Evolutionary conservation across 176 grass and related monocot genomes (phyloP), one percentile per base, ranked within the genome.

Genomic region (Oryza officinalis): DNA sequence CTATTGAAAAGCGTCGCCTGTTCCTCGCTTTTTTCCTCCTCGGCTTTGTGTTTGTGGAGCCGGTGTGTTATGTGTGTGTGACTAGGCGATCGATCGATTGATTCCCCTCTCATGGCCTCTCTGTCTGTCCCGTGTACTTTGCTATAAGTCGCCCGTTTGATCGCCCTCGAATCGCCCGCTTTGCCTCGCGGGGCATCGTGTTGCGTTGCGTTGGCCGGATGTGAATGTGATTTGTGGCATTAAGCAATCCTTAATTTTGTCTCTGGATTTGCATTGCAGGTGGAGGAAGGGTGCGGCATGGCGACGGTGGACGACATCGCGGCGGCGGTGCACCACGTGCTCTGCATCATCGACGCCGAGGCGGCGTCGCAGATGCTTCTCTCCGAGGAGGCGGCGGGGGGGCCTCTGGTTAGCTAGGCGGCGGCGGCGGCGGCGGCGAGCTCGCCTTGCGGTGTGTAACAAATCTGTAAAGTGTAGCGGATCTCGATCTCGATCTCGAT

Each of bases 211-310:
- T 22, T 13, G 70, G 57, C 69, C 18, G 27, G 57, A 12, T 30
- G 60, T 27, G 57, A 10, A 8, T 30, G 38, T 43, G 44, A 74
- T 28, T 30, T 30, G 6, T 22, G 15, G 15, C 17, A 44, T 30
- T 9, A 26, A 30, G 25, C 7, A 10, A 30, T 49, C 25, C 25
- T 17, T 14, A 20, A 8, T 14, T 45, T 35, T 59, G 9, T 68
- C 13, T 46, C 50, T 50, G 43, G 11, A 35, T 35, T 35, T 35
- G 6, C 33, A 23, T 57, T 82, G 82, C 78, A 99, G 97, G 89
- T 99, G 18, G 93, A 99, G 67, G 97, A 99, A 82, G 89, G 93
- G 47, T 96, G 93, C 81, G 81, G 54, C 72, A 79, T 94, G 54
- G 43, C 86, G 43, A 88, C 87, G 50, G 91, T 90, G 25, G 89